Evolutionary conservation across 2,329 filamentous ascomycete genomes (phyloP).

Genomic region (Claviceps quebecensis): DNA sequence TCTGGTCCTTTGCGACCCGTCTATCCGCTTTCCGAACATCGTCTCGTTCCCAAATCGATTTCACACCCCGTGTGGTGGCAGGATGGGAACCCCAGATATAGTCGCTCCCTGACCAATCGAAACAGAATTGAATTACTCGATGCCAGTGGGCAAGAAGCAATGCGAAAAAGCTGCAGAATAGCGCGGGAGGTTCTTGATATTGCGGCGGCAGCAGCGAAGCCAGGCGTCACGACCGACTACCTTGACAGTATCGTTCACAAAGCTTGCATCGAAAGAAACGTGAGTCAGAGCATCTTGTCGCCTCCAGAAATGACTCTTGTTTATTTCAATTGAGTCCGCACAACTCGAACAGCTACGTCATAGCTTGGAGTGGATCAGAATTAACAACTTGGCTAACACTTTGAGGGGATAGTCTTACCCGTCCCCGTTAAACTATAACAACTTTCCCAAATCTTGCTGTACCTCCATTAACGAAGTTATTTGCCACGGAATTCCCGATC

Average conservation of each 20-base stretch:
- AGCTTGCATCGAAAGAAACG: constrained; percentile 82
- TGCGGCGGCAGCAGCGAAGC: constrained; percentile 66
- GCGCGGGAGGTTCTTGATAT: constrained; percentile 88
- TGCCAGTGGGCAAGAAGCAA: constrained; percentile 66
- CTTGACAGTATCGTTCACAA: constrained; percentile 93
- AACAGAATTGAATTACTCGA: constrained; percentile 77
- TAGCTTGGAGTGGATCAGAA: not conserved
- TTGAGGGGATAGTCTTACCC: constrained; percentile 64
- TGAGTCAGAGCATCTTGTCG: constrained; percentile 30
- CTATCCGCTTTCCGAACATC: constrained; percentile 64
- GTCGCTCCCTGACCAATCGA: constrained; percentile 46
- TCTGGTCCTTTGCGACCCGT: constrained; percentile 73
- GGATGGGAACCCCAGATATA: constrained; percentile 59
- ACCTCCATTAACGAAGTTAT: constrained; percentile 96
- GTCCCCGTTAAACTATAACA: constrained; percentile 85
- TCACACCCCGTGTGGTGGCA: constrained; percentile 75
- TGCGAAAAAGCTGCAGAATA: constrained; percentile 82
- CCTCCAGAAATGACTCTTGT: not conserved
- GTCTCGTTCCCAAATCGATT: constrained; percentile 67
- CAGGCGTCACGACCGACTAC: constrained; percentile 91
- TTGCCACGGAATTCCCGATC: constrained; percentile 94
- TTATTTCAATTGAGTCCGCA: not conserved
- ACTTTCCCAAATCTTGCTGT: constrained; percentile 96
- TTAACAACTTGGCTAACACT: not conserved
- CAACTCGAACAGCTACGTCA: not conserved